These are phyloP conservation scores for Cladosporium sp. DNA, from an alignment of 2,329 filamentous ascomycete species.

Conservation along the genomic window DNA sequence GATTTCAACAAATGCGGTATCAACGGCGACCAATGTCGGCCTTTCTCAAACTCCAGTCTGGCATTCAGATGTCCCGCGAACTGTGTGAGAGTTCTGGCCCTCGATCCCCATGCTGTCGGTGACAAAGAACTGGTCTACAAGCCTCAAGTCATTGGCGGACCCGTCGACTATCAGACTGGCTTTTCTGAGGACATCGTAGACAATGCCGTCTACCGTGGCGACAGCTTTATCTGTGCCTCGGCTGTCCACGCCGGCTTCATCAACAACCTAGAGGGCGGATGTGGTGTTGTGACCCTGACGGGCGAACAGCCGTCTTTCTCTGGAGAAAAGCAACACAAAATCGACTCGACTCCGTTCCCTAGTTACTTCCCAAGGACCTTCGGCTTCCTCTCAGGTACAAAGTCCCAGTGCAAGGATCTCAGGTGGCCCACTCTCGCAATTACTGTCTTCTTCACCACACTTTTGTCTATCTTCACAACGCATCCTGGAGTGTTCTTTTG, in stretches of 20 bases:
- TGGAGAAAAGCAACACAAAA: conserved; percentile 62
- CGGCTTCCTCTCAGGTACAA: conserved; percentile 63
- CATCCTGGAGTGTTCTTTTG: conserved; percentile 81
- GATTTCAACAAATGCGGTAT: conserved; percentile 69
- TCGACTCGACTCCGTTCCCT: conserved; percentile 72
- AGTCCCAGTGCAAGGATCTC: conserved; percentile 67
- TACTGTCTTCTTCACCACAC: conserved; percentile 71
- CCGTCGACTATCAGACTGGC: conserved; percentile 32
- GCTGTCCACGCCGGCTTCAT: conserved; percentile 82
- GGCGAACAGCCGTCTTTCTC: conserved; percentile 64
- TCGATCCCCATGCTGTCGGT: conserved; percentile 73
- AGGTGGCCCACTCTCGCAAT: conserved; percentile 81
- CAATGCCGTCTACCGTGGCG: conserved; percentile 71
- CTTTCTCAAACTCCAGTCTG: conserved; percentile 66
- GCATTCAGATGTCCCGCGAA: conserved; percentile 72
- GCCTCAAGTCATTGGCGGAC: conserved; percentile 53
- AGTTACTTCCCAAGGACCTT: conserved; percentile 88
- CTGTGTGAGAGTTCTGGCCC: conserved; percentile 60
- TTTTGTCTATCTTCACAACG: conserved; percentile 77
- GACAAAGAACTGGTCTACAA: conserved; percentile 57
- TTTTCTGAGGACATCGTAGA: conserved; percentile 36
- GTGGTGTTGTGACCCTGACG: conserved; percentile 71
- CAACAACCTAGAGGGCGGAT: conserved; percentile 67
- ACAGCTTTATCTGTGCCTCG: conserved; percentile 81
- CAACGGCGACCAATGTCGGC: conserved; percentile 69